Base-by-base conservation (phyloP, 306 rosid species). In the Quercus parvula region DNA sequence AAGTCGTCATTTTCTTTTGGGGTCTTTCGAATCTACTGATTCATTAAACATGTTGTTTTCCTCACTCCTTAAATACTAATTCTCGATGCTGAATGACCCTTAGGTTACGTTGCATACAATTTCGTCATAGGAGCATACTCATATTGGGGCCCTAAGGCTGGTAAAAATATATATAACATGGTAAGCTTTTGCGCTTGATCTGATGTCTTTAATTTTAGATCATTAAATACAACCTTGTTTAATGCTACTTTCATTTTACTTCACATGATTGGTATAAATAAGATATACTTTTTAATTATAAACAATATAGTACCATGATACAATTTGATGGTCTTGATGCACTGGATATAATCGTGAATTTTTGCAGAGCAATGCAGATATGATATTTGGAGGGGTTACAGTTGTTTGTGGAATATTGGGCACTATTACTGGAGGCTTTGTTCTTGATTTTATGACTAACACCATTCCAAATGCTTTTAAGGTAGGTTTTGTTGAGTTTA, bases 121-220 rank as follows among this genome's bases (percentile, higher is more conserved):
- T 92, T 92, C 59, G 98, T 94, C 54, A 4, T 94, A 17, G 97
- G 98, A 56, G 97, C 98, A 3, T 92, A 89, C 88, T 87, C 97
- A 10, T 94, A 92, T 80, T 94, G 98, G 98, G 98, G 93, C 1
- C 97, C 98, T 19, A 94, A 91, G 86, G 97, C 94, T 30, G 94
- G 92, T 72, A 91, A 89, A 78, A 85, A 58, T 75, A 92, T 92
- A 59, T 94, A 94, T 83, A 74, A 91, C 54, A 91, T 94, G 97
- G 98, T 91, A 80, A 80, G 89, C 44, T 64, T 20, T 78, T 71
- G 57, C 68, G 5, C 71, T 67, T 70, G 59, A 46, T 69, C 57
- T 76, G 69, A 55, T 78, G 10, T 35, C 18, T 33, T 44, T 64
- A 18, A 44, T 33, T 85, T 80, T 74, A 33, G 38, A 44, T 80